Conservation (phyloP, 192 early-diverging fungal genomes). For the Podila horticola region DNA sequence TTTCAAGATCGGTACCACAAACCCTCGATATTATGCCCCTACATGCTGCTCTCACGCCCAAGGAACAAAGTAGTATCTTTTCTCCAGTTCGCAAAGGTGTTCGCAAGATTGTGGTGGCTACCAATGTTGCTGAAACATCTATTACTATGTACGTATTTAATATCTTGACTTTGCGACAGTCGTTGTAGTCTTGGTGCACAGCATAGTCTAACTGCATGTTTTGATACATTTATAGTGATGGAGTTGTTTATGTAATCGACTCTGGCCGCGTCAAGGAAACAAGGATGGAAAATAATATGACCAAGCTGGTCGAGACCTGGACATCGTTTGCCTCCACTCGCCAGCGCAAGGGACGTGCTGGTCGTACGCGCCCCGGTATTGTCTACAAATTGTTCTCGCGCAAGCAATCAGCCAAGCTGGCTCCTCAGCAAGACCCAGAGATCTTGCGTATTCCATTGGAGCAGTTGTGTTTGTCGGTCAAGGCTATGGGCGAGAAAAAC, state of each 20-base stretch:
- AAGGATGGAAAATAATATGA: conserved; percentile 69
- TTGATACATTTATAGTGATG: conserved; percentile 63
- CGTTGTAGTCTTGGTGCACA: background rate
- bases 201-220: conserved; percentile 28
- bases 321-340: conserved; percentile 65
- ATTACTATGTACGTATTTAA: conserved; percentile 69
- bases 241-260: conserved; percentile 78
- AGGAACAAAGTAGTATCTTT: conserved; percentile 77
- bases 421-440: conserved; percentile 79
- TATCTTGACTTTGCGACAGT: background rate
- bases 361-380: conserved; percentile 78
- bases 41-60: conserved; percentile 74
- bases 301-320: conserved; percentile 63
- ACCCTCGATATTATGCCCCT: conserved; percentile 69
- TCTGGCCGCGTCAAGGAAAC: conserved; percentile 74
- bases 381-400: conserved; percentile 79
- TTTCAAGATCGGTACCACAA: conserved; percentile 29
- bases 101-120: conserved; percentile 78
- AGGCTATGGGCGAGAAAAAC: conserved; percentile 72
- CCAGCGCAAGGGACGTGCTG: conserved; percentile 83
- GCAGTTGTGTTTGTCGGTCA: conserved; percentile 79
- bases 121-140: conserved; percentile 85
- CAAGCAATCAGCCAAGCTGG: conserved; percentile 53
- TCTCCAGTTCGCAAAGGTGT: conserved; percentile 55
- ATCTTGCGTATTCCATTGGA: conserved; percentile 85